A percentile compares a stretch with the other conserved stretches of the same genome.
phyloP scores from a whole-genome alignment of 345 rosid species.

The Carallia brachiata region DNA sequence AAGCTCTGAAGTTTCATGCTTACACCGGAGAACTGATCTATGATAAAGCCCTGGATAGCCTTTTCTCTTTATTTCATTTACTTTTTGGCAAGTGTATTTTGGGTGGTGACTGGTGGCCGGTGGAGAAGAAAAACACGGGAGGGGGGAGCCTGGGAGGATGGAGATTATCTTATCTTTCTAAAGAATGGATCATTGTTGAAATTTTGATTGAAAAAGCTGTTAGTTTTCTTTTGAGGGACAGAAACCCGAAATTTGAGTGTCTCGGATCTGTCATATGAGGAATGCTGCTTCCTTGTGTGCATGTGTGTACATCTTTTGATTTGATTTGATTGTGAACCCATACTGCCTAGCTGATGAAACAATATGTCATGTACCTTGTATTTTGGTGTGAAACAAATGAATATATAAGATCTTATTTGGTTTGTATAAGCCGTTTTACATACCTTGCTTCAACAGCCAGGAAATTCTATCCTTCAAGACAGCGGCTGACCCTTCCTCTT shows the following conservation, averaged over 20 bases:
- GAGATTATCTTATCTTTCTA: background rate
- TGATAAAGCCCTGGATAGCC: too few relatives aligned
- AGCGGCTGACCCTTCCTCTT: conserved; percentile 84
- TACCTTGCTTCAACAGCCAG: conserved; percentile 50
- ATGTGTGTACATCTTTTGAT: too few relatives aligned
- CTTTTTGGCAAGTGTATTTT: too few relatives aligned
- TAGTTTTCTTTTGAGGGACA: too few relatives aligned
- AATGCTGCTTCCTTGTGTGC: background rate
- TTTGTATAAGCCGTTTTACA: conserved; percentile 11
- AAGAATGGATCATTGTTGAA: background rate
- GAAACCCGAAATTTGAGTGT: background rate
- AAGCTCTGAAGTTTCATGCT: too few relatives aligned
- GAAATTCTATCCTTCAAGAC: conserved; percentile 91
- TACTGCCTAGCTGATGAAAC: too few relatives aligned
- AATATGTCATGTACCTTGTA: too few relatives aligned
- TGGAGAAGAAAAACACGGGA: background rate
- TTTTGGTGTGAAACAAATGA: background rate
- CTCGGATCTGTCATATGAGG: background rate
- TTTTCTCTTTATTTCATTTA: too few relatives aligned
- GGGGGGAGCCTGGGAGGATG: too few relatives aligned
- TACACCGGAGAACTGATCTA: too few relatives aligned
- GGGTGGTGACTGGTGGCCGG: background rate
- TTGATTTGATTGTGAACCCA: too few relatives aligned
- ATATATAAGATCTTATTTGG: conserved; percentile 8
- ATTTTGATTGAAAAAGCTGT: background rate